Percentiles rank a stretch among this genome's conserved stretches.
Conservation (phyloP, 208 protist species). For the Trypanosoma platydactyli region DNA sequence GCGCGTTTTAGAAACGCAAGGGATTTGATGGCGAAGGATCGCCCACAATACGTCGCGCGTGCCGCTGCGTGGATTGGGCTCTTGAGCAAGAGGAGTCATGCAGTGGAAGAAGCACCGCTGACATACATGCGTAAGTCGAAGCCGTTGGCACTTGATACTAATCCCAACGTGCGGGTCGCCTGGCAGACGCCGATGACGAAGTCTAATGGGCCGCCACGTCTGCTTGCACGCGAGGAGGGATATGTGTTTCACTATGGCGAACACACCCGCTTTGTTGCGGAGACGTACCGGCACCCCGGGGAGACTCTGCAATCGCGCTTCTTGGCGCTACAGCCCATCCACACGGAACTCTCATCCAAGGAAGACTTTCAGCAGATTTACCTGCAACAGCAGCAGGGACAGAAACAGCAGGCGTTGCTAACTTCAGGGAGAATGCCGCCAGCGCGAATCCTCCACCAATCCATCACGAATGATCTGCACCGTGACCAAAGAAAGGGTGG, state of each 20-base stretch:
- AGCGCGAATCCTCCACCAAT: slow-evolving; percentile 48
- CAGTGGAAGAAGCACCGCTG: slow-evolving; percentile 68
- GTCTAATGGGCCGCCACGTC: slow-evolving; percentile 24
- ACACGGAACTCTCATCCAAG: slow-evolving; percentile 61
- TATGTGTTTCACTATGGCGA: slow-evolving; percentile 62
- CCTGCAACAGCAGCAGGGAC: neutral
- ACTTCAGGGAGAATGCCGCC: slow-evolving; percentile 6
- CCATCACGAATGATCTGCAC: slow-evolving; percentile 40
- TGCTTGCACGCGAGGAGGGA: slow-evolving; percentile 77
- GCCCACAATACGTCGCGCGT: slow-evolving; percentile 61
- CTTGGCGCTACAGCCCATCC: slow-evolving; percentile 69
- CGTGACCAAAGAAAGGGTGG: neutral
- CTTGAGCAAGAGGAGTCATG: slow-evolving; percentile 51
- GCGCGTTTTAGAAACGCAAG: slow-evolving; percentile 60
- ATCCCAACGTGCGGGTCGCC: slow-evolving; percentile 78
- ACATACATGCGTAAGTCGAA: slow-evolving; percentile 84
- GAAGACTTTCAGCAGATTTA: slow-evolving; percentile 29
- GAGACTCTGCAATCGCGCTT: slow-evolving; percentile 69
- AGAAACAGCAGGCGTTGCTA: slow-evolving; percentile 7
- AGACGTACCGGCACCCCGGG: slow-evolving; percentile 72
- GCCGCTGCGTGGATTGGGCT: slow-evolving; percentile 74
- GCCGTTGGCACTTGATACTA: slow-evolving; percentile 51
- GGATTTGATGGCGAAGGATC: slow-evolving; percentile 80
- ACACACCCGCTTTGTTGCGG: slow-evolving; percentile 68
- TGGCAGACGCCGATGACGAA: slow-evolving; percentile 46